Evolutionary conservation across 768 basidiomycete species (phyloP).

Genomic region (Boletus insuetus): DNA sequence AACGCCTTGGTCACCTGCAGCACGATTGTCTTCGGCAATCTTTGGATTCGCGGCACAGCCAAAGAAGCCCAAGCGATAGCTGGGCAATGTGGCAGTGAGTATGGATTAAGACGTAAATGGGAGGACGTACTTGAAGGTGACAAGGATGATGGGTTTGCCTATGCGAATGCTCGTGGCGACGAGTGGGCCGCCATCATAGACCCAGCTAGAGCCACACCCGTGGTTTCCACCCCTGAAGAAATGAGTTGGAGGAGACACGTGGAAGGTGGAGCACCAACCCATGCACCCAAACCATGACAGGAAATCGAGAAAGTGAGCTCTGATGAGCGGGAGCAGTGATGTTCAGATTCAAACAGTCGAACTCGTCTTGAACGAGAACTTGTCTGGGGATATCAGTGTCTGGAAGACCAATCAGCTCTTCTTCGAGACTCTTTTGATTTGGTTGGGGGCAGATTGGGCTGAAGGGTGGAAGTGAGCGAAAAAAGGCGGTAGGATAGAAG

Average conservation of each 20-base stretch:
- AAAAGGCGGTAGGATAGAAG: not conserved
- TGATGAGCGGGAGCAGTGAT: constrained; percentile 71
- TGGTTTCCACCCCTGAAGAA: constrained; percentile 60
- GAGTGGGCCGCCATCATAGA: constrained; percentile 70
- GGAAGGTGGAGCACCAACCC: constrained; percentile 48
- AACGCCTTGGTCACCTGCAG: constrained; percentile 63
- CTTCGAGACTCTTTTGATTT: constrained; percentile 48
- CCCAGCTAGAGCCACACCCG: constrained; percentile 75
- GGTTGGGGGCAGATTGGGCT: constrained; percentile 79
- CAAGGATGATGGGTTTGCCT: constrained; percentile 65
- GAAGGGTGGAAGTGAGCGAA: constrained; percentile 3
- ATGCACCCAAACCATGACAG: constrained; percentile 87
- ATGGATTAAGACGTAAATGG: constrained; percentile 17
- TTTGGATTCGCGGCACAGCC: constrained; percentile 70
- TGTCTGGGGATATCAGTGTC: constrained; percentile 53
- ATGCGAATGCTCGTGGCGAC: constrained; percentile 64
- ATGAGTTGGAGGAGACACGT: constrained; percentile 18
- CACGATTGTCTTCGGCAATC: constrained; percentile 64
- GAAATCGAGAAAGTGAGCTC: constrained; percentile 49
- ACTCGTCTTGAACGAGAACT: constrained; percentile 62
- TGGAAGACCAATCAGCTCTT: constrained; percentile 58
- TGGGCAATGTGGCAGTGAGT: constrained; percentile 27
- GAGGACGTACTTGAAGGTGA: constrained; percentile 68
- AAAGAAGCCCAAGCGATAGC: constrained; percentile 75
- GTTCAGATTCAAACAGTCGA: constrained; percentile 78